Percentiles rank a stretch among this genome's conserved stretches.
These are phyloP conservation scores for Phytophthora crassamura DNA, from an alignment of 352 stramenopile species.

Conservation along the genomic window DNA sequence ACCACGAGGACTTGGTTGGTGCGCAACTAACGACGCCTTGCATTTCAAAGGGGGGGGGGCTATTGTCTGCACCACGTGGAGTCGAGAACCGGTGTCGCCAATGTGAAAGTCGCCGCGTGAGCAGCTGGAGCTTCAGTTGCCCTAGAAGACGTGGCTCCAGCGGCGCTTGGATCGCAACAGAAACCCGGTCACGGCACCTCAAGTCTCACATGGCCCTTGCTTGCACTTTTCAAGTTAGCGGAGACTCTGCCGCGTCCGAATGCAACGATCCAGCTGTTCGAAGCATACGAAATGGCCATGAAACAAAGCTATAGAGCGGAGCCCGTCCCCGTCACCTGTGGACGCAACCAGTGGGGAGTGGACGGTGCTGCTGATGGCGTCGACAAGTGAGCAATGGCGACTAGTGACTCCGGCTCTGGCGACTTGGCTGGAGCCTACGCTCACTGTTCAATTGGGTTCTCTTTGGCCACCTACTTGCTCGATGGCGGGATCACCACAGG, in stretches of 20 bases:
- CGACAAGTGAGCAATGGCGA: conserved; percentile 29
- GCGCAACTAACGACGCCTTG: not conserved
- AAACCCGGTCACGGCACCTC: conserved; percentile 6
- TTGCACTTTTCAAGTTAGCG: conserved; percentile 18
- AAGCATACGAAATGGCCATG: conserved; percentile 11
- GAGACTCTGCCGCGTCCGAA: conserved; percentile 27
- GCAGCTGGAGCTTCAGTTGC: conserved; percentile 12
- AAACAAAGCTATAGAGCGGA: conserved; percentile 17
- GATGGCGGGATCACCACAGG: conserved; percentile 2
- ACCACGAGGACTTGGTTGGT: not conserved
- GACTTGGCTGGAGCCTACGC: conserved; percentile 19
- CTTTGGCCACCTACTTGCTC: not conserved
- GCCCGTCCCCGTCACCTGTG: no score
- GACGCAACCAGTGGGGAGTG: conserved; percentile 31
- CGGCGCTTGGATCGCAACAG: conserved; percentile 6
- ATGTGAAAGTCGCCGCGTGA: conserved; percentile 9
- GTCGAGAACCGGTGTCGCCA: not conserved
- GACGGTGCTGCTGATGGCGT: conserved; percentile 21
- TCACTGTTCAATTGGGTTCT: conserved; percentile 24
- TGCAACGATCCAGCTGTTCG: conserved; percentile 16
- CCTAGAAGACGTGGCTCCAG: conserved; percentile 31
- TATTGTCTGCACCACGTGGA: conserved; percentile 10
- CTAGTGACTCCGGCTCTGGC: conserved; percentile 33
- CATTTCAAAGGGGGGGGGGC: conserved; percentile 2
- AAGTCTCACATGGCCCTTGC: conserved; percentile 6